Evolutionary conservation across 106 monocot genomes (phyloP).

Genomic region (Platanthera guangdongensis): DNA sequence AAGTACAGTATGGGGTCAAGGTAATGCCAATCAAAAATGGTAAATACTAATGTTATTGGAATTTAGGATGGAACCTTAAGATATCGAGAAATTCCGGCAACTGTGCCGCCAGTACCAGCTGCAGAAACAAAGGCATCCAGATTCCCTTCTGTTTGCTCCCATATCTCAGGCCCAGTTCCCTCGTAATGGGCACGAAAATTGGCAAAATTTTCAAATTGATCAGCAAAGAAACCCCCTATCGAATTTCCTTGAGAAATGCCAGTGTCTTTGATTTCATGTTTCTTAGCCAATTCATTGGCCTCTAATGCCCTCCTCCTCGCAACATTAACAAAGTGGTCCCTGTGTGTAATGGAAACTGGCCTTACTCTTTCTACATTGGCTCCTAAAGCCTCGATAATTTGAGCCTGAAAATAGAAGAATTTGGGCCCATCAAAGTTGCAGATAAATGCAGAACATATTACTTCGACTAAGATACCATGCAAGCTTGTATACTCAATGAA

Average conservation of each 20-base stretch:
- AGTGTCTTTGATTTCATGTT: slow-evolving; percentile 20
- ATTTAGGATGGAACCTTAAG: slow-evolving; percentile 53
- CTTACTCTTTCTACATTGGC: slow-evolving; percentile 94
- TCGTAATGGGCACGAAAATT: slow-evolving; percentile 92
- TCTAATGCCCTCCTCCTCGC: slow-evolving; percentile 85
- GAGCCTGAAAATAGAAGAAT: slow-evolving; percentile 40
- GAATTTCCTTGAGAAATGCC: slow-evolving; percentile 20
- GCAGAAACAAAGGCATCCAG: slow-evolving; percentile 85
- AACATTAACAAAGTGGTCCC: slow-evolving; percentile 92
- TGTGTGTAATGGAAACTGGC: slow-evolving; percentile 95
- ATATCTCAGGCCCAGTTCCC: slow-evolving; percentile 92
- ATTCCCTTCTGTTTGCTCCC: slow-evolving; percentile 74
- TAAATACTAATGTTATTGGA: background rate
- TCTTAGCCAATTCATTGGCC: slow-evolving; percentile 37
- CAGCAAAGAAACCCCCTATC: slow-evolving; percentile 87
- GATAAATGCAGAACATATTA: background rate
- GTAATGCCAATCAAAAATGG: background rate
- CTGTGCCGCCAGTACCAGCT: slow-evolving; percentile 90
- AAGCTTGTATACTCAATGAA: background rate
- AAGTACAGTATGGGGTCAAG: background rate
- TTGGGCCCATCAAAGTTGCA: background rate
- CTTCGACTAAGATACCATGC: background rate
- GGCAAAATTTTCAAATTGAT: slow-evolving; percentile 97
- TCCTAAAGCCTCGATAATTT: slow-evolving; percentile 96
- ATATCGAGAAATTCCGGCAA: slow-evolving; percentile 88